Conservation (phyloP, 352 stramenopile genomes). For the Phytophthora rubi region DNA sequence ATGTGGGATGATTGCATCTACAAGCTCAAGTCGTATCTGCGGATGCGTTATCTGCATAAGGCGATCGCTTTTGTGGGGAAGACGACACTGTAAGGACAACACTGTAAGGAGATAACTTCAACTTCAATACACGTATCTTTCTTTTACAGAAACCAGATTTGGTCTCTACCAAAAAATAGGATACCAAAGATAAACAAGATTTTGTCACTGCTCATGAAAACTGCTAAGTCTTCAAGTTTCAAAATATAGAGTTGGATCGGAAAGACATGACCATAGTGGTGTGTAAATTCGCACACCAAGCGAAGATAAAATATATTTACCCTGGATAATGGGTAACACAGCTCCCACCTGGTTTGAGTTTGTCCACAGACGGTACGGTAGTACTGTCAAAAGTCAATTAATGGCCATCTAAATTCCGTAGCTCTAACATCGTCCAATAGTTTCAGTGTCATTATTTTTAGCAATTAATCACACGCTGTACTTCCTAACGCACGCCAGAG, state of each 20-base stretch:
- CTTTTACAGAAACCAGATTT: neutral
- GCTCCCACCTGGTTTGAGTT: neutral
- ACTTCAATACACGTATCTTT: neutral
- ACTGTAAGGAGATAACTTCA: neutral
- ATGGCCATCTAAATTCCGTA: neutral
- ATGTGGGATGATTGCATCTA: neutral
- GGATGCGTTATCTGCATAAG: neutral
- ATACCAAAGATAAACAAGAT: neutral
- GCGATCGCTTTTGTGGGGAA: neutral
- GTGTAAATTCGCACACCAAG: neutral
- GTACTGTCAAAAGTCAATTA: neutral
- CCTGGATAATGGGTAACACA: neutral
- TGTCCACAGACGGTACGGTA: neutral
- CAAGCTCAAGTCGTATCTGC: neutral
- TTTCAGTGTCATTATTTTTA: too few relatives aligned
- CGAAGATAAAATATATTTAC: slow-evolving; percentile 2
- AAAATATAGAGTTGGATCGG: neutral
- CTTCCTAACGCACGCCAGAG: too few relatives aligned
- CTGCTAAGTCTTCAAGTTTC: neutral
- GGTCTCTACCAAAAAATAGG: neutral
- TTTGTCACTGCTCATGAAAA: neutral
- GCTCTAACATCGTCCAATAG: neutral
- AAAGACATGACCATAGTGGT: neutral
- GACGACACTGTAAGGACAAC: neutral
- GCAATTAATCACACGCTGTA: too few relatives aligned